Conservation (phyloP, 257 asterid genomes). For the Lycium barbarum region DNA sequence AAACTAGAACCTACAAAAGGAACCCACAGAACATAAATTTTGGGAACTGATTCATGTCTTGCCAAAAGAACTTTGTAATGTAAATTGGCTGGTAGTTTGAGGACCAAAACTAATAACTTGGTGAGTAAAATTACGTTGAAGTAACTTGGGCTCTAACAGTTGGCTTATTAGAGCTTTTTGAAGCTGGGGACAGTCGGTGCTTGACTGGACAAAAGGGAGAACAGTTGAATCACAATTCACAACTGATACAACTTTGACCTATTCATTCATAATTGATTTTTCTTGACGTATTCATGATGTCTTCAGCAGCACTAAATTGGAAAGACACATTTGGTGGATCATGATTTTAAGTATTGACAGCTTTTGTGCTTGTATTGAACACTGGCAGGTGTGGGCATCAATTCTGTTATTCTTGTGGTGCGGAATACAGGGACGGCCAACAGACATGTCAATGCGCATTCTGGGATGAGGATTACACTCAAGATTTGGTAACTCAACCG, state of each 20-base stretch:
- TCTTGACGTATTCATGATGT: background rate
- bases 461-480: slow-evolving; percentile 67
- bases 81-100: slow-evolving; percentile 1
- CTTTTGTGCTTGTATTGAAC: background rate
- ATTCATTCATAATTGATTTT: background rate
- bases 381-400: slow-evolving; percentile 81
- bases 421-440: slow-evolving; percentile 55
- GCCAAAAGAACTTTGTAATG: background rate
- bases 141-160: background rate
- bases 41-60: background rate
- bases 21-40: background rate
- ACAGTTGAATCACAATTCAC: background rate
- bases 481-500: slow-evolving; percentile 48
- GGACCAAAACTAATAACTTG: background rate
- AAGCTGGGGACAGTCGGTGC: background rate
- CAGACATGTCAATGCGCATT: slow-evolving; percentile 73
- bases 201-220: slow-evolving; percentile 10
- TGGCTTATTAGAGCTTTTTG: background rate
- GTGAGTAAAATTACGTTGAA: background rate
- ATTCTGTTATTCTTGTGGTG: slow-evolving; percentile 86
- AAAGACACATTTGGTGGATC: background rate
- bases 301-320: background rate
- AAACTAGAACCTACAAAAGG: background rate
- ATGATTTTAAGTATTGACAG: slow-evolving; percentile 21
- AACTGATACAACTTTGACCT: background rate